A percentile compares a stretch with the other conserved stretches of the same genome.
These are phyloP conservation scores for Phytophthora citricola DNA, from an alignment of 352 stramenopile species.

Conservation along the genomic window DNA sequence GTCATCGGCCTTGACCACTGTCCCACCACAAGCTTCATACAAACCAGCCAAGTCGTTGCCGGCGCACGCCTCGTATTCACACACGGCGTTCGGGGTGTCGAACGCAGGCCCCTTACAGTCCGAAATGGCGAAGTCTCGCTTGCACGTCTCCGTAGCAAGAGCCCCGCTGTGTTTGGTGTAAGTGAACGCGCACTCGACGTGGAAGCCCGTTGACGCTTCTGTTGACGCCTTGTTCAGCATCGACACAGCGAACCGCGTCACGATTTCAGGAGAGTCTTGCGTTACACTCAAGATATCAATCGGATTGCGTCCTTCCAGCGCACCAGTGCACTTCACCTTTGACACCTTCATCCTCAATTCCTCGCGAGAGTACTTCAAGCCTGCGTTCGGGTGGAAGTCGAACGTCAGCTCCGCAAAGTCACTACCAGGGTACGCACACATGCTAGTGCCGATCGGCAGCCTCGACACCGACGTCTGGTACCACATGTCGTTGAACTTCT, in stretches of 20 bases:
- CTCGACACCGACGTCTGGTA: no score
- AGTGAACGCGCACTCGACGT: constrained; percentile 59
- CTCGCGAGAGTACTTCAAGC: constrained; percentile 45
- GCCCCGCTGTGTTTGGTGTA: constrained; percentile 46
- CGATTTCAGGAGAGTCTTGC: constrained; percentile 43
- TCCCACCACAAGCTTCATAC: constrained; percentile 60
- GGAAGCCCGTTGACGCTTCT: constrained; percentile 46
- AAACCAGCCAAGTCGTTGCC: constrained; percentile 38
- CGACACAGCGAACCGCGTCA: constrained; percentile 64
- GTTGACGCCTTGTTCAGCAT: constrained; percentile 55
- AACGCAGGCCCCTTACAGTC: constrained; percentile 68
- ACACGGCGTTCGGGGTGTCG: constrained; percentile 49
- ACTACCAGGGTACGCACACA: constrained; percentile 64
- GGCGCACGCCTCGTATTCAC: constrained; percentile 46
- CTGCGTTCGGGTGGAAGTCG: constrained; percentile 58
- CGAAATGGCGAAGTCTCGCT: constrained; percentile 52
- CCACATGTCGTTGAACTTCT: no score
- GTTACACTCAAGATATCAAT: constrained; percentile 47
- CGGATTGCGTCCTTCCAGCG: constrained; percentile 32
- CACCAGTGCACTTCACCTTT: constrained; percentile 49
- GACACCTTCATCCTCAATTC: constrained; percentile 48
- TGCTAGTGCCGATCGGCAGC: constrained; percentile 3
- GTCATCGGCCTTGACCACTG: constrained; percentile 25
- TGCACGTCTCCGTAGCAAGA: constrained; percentile 40
- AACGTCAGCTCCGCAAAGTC: constrained; percentile 78